These are phyloP conservation scores for Phytophthora rubi DNA, from an alignment of 352 stramenopile genomes.

Conservation along the genomic window DNA sequence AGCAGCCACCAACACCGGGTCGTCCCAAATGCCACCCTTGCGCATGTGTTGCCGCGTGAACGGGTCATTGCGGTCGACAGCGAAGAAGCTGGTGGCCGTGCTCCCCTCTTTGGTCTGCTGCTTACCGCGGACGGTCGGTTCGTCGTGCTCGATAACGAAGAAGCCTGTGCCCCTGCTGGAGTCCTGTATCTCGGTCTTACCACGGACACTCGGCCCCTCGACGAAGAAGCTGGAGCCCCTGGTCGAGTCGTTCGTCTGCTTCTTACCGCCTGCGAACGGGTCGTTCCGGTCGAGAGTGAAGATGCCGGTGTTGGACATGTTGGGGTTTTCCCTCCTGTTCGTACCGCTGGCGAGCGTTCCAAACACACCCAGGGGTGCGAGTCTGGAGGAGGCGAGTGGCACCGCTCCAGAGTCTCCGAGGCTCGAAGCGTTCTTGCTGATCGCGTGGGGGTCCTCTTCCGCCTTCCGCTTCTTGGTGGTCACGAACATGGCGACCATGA, in stretches of 20 bases:
- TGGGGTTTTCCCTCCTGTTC: slow-evolving; percentile 6
- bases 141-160: not conserved
- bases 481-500: slow-evolving; percentile 31
- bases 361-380: slow-evolving; percentile 25
- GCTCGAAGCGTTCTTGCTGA: slow-evolving; percentile 17
- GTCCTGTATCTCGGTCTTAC: not conserved
- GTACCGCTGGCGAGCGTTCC: slow-evolving; percentile 29
- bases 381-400: slow-evolving; percentile 20
- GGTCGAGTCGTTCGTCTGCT: not conserved
- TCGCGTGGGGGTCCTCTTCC: slow-evolving; percentile 12
- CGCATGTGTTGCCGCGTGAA: slow-evolving; percentile 35
- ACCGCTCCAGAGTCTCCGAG: slow-evolving; percentile 23
- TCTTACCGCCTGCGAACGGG: slow-evolving; percentile 1
- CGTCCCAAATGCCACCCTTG: slow-evolving; percentile 46
- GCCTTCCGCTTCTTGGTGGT: slow-evolving; percentile 17
- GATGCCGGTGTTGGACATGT: slow-evolving; percentile 19
- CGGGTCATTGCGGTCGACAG: slow-evolving; percentile 15
- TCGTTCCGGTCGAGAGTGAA: slow-evolving; percentile 11
- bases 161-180: not conserved
- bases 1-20: slow-evolving; percentile 42
- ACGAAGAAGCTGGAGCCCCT: slow-evolving; percentile 1
- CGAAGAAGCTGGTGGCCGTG: slow-evolving; percentile 18
- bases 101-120: not conserved
- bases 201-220: not conserved
- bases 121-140: not conserved